Conservation (phyloP, 257 asterid genomes). For the Solanum arcanum region DNA sequence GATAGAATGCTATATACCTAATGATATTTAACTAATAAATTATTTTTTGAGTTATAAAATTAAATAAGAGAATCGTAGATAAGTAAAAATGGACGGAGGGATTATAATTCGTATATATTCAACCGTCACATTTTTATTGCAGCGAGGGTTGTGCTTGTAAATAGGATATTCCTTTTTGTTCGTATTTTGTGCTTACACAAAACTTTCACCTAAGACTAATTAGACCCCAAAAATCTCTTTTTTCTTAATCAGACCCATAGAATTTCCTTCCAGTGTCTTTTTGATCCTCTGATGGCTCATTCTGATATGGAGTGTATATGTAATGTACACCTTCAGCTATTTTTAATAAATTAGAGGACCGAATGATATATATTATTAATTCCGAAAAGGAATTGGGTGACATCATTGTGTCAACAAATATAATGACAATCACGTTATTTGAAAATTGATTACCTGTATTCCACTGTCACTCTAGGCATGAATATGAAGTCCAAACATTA, state of each 20-base stretch:
- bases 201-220: neutral
- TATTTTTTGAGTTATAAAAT: neutral
- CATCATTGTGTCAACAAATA: neutral
- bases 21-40: too few species aligned
- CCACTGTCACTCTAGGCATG: neutral
- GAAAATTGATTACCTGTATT: neutral
- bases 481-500: neutral
- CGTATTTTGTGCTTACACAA: neutral
- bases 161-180: neutral
- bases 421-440: neutral
- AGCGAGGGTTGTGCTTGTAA: neutral
- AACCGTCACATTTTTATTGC: neutral
- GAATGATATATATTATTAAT: too few species aligned
- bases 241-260: neutral
- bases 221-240: neutral
- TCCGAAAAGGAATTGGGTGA: neutral
- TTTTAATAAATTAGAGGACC: neutral
- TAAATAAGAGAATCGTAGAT: neutral
- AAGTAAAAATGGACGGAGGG: neutral
- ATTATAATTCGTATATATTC: neutral
- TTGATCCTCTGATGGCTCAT: neutral
- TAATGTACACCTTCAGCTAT: neutral
- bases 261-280: neutral
- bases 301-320: too few species aligned
- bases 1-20: too few species aligned